Evolutionary conservation across 2,329 filamentous ascomycete species (phyloP).

Genomic region (Penicillium sp.): DNA sequence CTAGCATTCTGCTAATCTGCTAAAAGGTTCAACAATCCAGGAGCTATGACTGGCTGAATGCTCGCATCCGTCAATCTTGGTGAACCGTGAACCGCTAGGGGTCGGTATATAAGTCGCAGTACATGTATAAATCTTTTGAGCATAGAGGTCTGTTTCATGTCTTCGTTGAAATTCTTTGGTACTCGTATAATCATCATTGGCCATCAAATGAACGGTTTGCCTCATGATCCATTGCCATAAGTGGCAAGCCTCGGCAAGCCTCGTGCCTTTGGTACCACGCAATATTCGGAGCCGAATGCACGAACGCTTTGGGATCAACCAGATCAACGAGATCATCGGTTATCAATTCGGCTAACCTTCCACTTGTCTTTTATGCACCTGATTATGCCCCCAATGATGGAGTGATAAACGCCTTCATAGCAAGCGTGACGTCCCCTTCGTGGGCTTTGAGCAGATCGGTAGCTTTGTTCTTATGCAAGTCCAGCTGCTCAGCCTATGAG

Average conservation of each 20-base stretch:
- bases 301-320: neutral
- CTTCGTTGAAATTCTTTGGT: neutral
- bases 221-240: neutral
- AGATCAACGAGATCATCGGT: neutral
- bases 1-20: neutral
- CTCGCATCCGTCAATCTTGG: neutral
- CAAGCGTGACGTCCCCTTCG: constrained; percentile 42
- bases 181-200: neutral
- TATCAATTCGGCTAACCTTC: neutral
- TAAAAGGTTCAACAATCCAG: neutral
- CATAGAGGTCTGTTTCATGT: neutral
- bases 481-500: constrained; percentile 42
- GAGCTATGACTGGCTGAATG: neutral
- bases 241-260: neutral
- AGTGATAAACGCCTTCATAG: constrained; percentile 41
- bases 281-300: neutral
- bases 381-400: constrained; percentile 20
- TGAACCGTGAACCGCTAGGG: neutral
- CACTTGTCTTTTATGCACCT: neutral
- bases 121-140: too few species aligned
- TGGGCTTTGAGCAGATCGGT: constrained; percentile 45
- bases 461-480: constrained; percentile 44
- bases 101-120: neutral
- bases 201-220: neutral
- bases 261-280: neutral